A percentile compares a stretch with the other conserved stretches of the same genome.
These are phyloP conservation scores for Phenoliferia sp. DNA, from an alignment of 1,284 basidiomycete genomes.

Conservation along the genomic window DNA sequence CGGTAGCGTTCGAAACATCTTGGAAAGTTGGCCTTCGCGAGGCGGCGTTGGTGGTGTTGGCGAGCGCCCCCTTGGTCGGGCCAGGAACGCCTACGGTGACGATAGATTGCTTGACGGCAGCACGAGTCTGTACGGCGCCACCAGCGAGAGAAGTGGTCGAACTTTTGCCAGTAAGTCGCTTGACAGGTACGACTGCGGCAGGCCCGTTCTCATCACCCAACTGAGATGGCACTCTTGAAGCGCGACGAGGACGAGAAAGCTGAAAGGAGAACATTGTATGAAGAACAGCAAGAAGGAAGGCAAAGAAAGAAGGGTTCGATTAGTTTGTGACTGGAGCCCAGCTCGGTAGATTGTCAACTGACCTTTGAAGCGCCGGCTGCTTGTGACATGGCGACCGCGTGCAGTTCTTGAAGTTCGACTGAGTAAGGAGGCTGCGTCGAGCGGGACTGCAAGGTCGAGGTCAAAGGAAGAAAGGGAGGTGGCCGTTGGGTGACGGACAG, in stretches of 20 bases:
- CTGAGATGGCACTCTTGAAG: constrained; percentile 20
- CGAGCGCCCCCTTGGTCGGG: neutral
- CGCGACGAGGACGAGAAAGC: constrained; percentile 27
- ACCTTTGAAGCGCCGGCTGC: constrained; percentile 2
- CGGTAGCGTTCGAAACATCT: constrained; percentile 27
- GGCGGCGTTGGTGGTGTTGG: neutral
- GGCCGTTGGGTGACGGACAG: neutral
- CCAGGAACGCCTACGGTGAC: neutral
- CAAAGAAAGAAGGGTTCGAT: neutral
- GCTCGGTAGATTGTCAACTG: neutral
- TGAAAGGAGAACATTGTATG: constrained; percentile 1
- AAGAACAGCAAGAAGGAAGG: neutral
- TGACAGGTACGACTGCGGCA: neutral
- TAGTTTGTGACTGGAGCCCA: neutral
- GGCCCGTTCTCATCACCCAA: constrained; percentile 29
- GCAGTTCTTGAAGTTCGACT: neutral
- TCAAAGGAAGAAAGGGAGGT: too few species aligned
- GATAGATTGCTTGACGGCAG: neutral
- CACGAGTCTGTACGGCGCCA: neutral
- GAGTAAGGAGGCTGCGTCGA: too few species aligned
- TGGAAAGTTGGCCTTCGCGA: neutral
- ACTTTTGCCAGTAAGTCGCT: constrained; percentile 18
- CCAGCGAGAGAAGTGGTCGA: constrained; percentile 5
- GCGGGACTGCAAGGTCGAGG: too few species aligned
- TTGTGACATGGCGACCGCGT: constrained; percentile 3